Base-by-base conservation (phyloP, 495 filamentous ascomycete genomes). In the Penicillium psychrofluorescens region DNA sequence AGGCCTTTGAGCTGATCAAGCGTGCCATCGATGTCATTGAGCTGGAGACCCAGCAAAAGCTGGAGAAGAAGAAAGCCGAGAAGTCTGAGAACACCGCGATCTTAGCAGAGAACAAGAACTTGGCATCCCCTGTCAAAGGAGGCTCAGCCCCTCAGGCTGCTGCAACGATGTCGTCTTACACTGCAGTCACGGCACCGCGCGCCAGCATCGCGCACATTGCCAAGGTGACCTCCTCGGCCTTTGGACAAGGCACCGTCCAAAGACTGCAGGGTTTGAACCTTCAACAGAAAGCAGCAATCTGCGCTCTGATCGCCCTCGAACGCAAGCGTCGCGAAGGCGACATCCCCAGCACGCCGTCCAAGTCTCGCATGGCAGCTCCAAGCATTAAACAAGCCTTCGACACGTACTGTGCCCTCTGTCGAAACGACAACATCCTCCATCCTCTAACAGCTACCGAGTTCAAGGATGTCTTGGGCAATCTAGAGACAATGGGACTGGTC, bases 231-330 rank as follows among this genome's bases (percentile, higher is more conserved):
- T 83, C 91, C 0, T 75, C 87, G 1, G 81, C 86, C 12, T 92
- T 97, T 51, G 83, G 86, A 51, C 87, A 95, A 52, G 89, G 88
- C 30, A 81, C 88, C 10, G 75, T 71, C 9, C 86, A 95, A 48
- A 78, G 92, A 42, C 76, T 99, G 6, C 84, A 86, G 63, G 79
- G 79, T 1, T 75, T 99, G 35, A 97, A 96, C 55, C 75, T 97
- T 1, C 92, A 99, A 53, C 94, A 97, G 70, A 99, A 95, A 63
- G 92, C 90, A 3, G 89, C 88, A 7, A 76, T 99, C 16, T 97
- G 94, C 63, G 77, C 90, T 0, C 71, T 97, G 27, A 70, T 89
- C 37, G 86, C 88, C 1, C 75, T 91, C 2, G 90, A 96, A 62
- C 86, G 74, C 39, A 66, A 65, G 48, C 62, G 64, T 35, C 71